These are phyloP conservation scores for Ascoidea tarda DNA, from an alignment of 805 yeast species.

Conservation along the genomic window DNA sequence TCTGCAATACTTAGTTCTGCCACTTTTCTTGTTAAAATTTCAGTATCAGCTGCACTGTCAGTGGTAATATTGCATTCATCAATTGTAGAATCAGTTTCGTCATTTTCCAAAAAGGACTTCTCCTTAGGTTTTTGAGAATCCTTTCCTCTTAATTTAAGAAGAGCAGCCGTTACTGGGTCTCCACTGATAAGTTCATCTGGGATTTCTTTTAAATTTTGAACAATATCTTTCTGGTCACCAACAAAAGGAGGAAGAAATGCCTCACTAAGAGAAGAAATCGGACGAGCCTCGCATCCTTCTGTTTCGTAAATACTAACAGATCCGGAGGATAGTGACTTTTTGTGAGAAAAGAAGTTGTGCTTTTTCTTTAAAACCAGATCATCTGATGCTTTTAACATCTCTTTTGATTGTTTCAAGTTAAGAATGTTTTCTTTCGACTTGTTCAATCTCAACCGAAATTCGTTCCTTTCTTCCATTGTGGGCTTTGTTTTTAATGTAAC, in stretches of 20 bases:
- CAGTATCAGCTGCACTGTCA: not conserved
- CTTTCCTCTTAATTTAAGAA: constrained; percentile 57
- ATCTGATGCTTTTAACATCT: not conserved
- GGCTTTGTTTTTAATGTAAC: not conserved
- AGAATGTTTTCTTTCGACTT: not conserved
- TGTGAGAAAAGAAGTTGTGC: not conserved
- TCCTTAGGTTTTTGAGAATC: not conserved
- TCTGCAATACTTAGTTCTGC: not conserved
- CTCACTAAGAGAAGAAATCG: constrained; percentile 6
- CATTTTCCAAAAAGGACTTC: not conserved
- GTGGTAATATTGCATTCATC: not conserved
- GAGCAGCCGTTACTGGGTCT: constrained; percentile 64
- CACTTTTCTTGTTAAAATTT: not conserved
- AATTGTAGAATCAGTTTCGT: not conserved
- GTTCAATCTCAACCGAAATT: not conserved
- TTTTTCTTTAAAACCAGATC: not conserved
- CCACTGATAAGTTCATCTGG: constrained; percentile 61
- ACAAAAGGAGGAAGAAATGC: constrained; percentile 20
- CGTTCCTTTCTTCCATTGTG: not conserved
- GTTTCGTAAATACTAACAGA: not conserved
- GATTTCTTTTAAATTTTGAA: constrained; percentile 67
- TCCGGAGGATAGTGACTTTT: not conserved
- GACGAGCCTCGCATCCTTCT: constrained; percentile 1
- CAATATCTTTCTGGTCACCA: constrained; percentile 39
- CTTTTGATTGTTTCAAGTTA: constrained; percentile 12